phyloP scores from a whole-genome alignment of 441 rosid genomes.

The Corymbia calophylla region DNA sequence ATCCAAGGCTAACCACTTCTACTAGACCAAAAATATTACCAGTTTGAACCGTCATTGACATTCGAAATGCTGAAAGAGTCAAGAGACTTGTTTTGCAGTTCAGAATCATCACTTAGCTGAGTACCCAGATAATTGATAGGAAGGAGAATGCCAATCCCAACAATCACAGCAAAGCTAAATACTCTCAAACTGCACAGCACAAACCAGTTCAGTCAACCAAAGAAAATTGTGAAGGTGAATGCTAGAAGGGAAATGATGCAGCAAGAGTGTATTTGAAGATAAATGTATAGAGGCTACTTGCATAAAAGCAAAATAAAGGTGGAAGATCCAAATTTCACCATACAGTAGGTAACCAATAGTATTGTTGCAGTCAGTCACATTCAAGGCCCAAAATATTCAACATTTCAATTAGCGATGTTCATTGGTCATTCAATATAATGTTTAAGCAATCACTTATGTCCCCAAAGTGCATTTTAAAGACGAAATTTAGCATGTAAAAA shows the following conservation, averaged over 20 bases:
- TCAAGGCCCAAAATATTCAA: neutral
- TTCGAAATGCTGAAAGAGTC: slow-evolving; percentile 83
- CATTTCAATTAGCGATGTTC: neutral
- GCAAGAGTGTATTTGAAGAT: neutral
- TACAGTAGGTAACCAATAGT: neutral
- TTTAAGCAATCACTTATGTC: neutral
- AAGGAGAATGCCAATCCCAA: slow-evolving; percentile 72
- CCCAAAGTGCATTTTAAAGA: neutral
- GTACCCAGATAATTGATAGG: slow-evolving; percentile 79
- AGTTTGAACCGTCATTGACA: slow-evolving; percentile 74
- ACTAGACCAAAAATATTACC: slow-evolving; percentile 26
- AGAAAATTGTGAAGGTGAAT: neutral
- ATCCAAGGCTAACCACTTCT: neutral
- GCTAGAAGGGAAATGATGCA: neutral
- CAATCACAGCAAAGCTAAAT: slow-evolving; percentile 51
- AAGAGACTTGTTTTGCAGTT: slow-evolving; percentile 59
- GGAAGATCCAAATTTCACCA: neutral
- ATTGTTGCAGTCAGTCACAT: neutral
- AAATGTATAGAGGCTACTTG: neutral
- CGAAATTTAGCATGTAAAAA: neutral
- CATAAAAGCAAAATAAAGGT: neutral
- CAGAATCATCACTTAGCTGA: slow-evolving; percentile 49
- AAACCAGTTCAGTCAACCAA: neutral
- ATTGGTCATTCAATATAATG: neutral
- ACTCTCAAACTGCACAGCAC: slow-evolving; percentile 56